phyloP scores from a whole-genome alignment of 805 yeast species.

The Candida maltosa region DNA sequence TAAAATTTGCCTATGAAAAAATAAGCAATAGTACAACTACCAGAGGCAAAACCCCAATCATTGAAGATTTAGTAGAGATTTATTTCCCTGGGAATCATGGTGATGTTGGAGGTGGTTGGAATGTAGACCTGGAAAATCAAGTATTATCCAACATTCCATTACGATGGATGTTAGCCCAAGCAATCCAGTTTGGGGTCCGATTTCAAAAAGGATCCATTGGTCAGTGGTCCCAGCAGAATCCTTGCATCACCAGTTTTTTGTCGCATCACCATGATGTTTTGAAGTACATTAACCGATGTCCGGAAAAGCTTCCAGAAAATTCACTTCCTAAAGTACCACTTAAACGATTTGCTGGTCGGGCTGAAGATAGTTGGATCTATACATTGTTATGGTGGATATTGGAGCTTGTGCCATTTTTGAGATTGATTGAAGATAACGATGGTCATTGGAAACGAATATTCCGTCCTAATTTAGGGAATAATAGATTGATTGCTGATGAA shows the following conservation, averaged over 20 bases:
- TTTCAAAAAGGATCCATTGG: constrained; percentile 40
- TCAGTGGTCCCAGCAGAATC: constrained; percentile 37
- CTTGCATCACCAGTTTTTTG: constrained; percentile 40
- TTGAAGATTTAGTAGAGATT: constrained; percentile 40
- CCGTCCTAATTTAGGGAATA: constrained; percentile 56
- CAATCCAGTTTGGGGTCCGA: constrained; percentile 46
- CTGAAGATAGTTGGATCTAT: constrained; percentile 20
- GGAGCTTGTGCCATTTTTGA: constrained; percentile 59
- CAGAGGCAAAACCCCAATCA: constrained; percentile 1
- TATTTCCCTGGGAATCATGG: constrained; percentile 74
- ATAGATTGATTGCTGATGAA: constrained; percentile 46
- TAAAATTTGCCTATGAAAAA: neutral
- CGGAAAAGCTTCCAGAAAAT: neutral
- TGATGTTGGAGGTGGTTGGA: constrained; percentile 71
- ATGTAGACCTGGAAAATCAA: constrained; percentile 39
- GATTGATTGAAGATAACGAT: constrained; percentile 42
- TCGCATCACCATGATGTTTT: constrained; percentile 53
- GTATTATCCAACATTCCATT: constrained; percentile 48
- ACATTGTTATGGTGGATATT: constrained; percentile 57
- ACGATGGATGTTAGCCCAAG: constrained; percentile 60
- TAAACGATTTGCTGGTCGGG: constrained; percentile 35
- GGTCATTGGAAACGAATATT: constrained; percentile 51
- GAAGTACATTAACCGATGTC: constrained; percentile 11
- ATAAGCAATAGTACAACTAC: neutral
- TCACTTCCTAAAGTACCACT: constrained; percentile 11